A percentile compares a stretch with the other conserved stretches of the same genome.
phyloP scores from a whole-genome alignment of 495 filamentous ascomycete species.

The Podospora didyma region DNA sequence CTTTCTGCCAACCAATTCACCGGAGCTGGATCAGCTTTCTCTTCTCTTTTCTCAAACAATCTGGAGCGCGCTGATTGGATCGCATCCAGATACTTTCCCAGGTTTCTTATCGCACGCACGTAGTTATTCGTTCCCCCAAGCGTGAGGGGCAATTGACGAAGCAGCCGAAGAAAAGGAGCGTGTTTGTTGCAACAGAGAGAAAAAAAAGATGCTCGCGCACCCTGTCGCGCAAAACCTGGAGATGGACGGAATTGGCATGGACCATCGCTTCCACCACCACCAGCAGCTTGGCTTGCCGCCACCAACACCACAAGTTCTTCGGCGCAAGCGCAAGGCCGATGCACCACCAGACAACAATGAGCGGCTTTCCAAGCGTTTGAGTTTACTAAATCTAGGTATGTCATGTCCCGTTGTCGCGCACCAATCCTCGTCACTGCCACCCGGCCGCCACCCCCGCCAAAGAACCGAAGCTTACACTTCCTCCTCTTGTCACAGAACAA shows the following conservation, averaged over 20 bases:
- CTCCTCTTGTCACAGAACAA: conserved; percentile 34
- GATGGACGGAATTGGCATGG: conserved; percentile 19
- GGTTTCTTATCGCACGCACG: neutral
- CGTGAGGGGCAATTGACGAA: conserved; percentile 6
- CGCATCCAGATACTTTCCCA: conserved; percentile 2
- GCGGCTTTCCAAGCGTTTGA: conserved; percentile 73
- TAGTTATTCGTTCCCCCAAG: neutral
- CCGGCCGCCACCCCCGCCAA: neutral
- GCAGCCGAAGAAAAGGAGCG: neutral
- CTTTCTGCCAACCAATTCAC: conserved; percentile 2
- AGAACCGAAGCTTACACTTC: conserved; percentile 14
- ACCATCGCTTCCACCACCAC: conserved; percentile 7
- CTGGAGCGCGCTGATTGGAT: conserved; percentile 4
- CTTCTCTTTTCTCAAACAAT: conserved; percentile 14
- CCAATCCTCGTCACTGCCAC: neutral
- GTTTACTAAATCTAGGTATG: conserved; percentile 76
- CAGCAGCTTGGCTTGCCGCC: neutral
- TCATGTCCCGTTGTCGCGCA: conserved; percentile 2
- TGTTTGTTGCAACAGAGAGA: neutral
- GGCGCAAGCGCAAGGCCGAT: conserved; percentile 52
- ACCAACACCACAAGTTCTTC: conserved; percentile 12
- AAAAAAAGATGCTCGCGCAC: conserved; percentile 16
- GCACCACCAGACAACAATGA: conserved; percentile 44
- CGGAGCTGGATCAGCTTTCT: conserved; percentile 15
- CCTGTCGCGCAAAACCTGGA: conserved; percentile 4